Conservation (phyloP, 1,284 basidiomycete genomes). For the Sporisorium scitamineum region DNA sequence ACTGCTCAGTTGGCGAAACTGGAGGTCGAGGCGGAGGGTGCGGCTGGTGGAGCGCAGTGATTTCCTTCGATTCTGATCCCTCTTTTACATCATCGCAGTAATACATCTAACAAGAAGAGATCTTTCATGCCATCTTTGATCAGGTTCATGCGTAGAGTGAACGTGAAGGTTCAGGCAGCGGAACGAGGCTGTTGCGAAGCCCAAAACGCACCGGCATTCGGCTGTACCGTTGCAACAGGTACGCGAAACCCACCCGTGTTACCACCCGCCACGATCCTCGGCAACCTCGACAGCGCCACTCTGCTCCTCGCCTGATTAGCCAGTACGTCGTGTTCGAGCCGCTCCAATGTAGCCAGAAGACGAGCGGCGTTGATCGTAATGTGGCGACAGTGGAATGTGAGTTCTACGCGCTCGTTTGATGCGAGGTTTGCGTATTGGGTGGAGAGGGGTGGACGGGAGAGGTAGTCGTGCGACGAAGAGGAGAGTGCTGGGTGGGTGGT, state of each 20-base stretch:
- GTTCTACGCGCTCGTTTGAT: conserved; percentile 37
- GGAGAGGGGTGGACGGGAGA: conserved; percentile 40
- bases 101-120: neutral
- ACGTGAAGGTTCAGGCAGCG: neutral
- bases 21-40: conserved; percentile 30
- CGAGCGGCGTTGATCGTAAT: conserved; percentile 49
- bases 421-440: conserved; percentile 28
- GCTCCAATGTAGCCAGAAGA: conserved; percentile 41
- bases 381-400: conserved; percentile 52
- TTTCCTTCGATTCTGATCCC: neutral
- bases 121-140: neutral
- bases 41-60: conserved; percentile 5
- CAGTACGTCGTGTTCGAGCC: conserved; percentile 49
- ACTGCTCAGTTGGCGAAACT: conserved; percentile 37
- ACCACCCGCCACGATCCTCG: conserved; percentile 19
- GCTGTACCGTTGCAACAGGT: neutral
- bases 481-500: conserved; percentile 46
- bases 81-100: neutral
- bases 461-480: conserved; percentile 48
- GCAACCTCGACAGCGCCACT: conserved; percentile 10
- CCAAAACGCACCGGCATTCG: conserved; percentile 16
- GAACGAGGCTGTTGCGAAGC: conserved; percentile 12
- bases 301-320: conserved; percentile 21
- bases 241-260: neutral
- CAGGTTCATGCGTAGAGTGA: neutral